A percentile compares a stretch with the other conserved stretches of the same genome.
Evolutionary conservation across 1,284 basidiomycete genomes (phyloP).

Genomic region (Ganoderma lingzhi): DNA sequence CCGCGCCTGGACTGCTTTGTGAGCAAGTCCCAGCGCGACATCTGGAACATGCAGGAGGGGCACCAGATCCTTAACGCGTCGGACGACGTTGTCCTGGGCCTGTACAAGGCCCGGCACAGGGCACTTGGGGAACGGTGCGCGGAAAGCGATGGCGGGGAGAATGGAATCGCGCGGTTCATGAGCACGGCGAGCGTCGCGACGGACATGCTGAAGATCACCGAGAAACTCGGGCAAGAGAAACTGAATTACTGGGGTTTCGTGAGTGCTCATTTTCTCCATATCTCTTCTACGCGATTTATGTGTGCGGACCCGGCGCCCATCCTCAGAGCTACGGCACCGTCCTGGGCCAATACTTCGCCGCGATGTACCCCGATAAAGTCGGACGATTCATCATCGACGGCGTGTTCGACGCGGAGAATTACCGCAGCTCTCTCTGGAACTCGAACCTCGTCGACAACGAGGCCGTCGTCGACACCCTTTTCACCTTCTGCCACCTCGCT

Average conservation of each 20-base stretch:
- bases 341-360: slow-evolving; percentile 42
- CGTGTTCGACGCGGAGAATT: slow-evolving; percentile 39
- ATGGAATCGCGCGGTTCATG: slow-evolving; percentile 46
- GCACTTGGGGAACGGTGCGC: slow-evolving; percentile 25
- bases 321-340: slow-evolving; percentile 47
- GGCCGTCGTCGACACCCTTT: slow-evolving; percentile 45
- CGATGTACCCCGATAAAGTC: slow-evolving; percentile 55
- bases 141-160: slow-evolving; percentile 32
- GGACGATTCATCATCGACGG: slow-evolving; percentile 45
- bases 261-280: slow-evolving; percentile 19
- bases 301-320: too few relatives aligned
- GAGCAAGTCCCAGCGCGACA: slow-evolving; percentile 22
- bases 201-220: slow-evolving; percentile 58
- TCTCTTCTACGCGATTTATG: too few relatives aligned
- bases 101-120: slow-evolving; percentile 19
- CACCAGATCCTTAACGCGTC: slow-evolving; percentile 20
- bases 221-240: slow-evolving; percentile 54
- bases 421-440: slow-evolving; percentile 35
- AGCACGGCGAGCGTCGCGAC: slow-evolving; percentile 55
- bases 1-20: slow-evolving; percentile 31
- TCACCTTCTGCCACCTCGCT: slow-evolving; percentile 46
- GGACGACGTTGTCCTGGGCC: slow-evolving; percentile 17
- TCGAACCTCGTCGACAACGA: slow-evolving; percentile 40
- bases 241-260: slow-evolving; percentile 64
- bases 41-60: slow-evolving; percentile 24